Base-by-base conservation (phyloP, 2,329 filamentous ascomycete genomes). In the Fusarium brevicatenulatum region DNA sequence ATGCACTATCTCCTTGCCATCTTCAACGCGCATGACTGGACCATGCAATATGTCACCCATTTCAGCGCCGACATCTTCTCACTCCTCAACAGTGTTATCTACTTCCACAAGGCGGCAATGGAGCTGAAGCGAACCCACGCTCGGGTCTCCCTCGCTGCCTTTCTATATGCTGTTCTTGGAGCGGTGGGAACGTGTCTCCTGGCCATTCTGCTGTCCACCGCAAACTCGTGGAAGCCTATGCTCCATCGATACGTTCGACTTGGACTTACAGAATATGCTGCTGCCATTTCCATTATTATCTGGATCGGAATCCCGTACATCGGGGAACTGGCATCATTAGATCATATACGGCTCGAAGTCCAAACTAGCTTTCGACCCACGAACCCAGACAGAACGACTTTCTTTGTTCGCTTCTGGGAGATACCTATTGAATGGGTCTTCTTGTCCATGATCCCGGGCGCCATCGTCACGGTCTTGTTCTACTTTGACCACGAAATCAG, bases 401-500 rank as follows among this genome's bases (percentile, higher is more conserved):
- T 92, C 78, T 88, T 91, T 68, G 89, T 92, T 47, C 81, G 85
- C 52, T 92, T 92, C 79, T 92, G 90, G 90, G 84, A 88, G 62
- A 78, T 92, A 2, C 86, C 88, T 5, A 77, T 89, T 2, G 79
- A 78, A 12, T 92, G 90, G 89, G 84, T 91, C 7, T 89, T 91
- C 74, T 84, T 87, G 9, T 87, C 90, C 36, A 86, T 91, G 46
- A 85, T 92, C 5, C 90, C 90, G 0, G 90, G 89, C 0, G 80
- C 87, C 40, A 91, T 92, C 70, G 89, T 92, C 64, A 91, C 90
- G 0, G 84, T 90, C 1, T 85, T 92, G n/a, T 92, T 92, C 82
- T 92, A 90, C 81, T 92, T 92, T 77, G 90, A 92, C 68, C 90
- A 92, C 74, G 91, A 92, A 78, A 90, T 92, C 59, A 91, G 89